Conservation (phyloP, 352 stramenopile genomes). For the Aphanomyces euteiches region DNA sequence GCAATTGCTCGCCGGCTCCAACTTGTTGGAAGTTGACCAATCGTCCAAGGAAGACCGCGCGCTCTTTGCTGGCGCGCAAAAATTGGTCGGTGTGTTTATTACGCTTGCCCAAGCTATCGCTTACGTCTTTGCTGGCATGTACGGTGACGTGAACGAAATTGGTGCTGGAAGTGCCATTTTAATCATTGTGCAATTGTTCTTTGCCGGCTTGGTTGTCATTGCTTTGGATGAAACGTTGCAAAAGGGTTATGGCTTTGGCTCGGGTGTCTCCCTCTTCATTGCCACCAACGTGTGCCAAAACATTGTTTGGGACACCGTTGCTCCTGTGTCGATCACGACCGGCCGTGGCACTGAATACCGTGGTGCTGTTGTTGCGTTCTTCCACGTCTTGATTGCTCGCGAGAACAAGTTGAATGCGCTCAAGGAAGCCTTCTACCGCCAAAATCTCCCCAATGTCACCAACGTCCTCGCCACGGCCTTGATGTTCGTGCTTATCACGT, state of each 20-base stretch:
- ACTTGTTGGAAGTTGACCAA: constrained; percentile 99
- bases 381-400: constrained; percentile 98
- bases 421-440: constrained; percentile 97
- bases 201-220: constrained; percentile 97
- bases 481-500: constrained; percentile 99
- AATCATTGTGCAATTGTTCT: constrained; percentile 99
- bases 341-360: constrained; percentile 98
- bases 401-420: constrained; percentile 97
- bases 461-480: constrained; percentile 98
- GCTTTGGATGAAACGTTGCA: constrained; percentile 99
- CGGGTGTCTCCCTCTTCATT: constrained; percentile 99
- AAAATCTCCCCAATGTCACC: constrained; percentile 98
- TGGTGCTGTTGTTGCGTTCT: constrained; percentile 98
- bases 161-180: constrained; percentile 97
- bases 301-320: constrained; percentile 99
- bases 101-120: constrained; percentile 97
- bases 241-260: constrained; percentile 99
- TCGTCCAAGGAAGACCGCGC: constrained; percentile 98
- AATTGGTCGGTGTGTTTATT: constrained; percentile 99
- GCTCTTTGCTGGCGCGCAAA: constrained; percentile 97
- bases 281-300: constrained; percentile 99
- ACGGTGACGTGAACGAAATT: constrained; percentile 97
- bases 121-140: constrained; percentile 99
- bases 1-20: constrained; percentile 96
- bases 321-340: constrained; percentile 99